These are phyloP conservation scores for Gloeostereum incarnatum DNA, from an alignment of 768 basidiomycete genomes.

Conservation along the genomic window DNA sequence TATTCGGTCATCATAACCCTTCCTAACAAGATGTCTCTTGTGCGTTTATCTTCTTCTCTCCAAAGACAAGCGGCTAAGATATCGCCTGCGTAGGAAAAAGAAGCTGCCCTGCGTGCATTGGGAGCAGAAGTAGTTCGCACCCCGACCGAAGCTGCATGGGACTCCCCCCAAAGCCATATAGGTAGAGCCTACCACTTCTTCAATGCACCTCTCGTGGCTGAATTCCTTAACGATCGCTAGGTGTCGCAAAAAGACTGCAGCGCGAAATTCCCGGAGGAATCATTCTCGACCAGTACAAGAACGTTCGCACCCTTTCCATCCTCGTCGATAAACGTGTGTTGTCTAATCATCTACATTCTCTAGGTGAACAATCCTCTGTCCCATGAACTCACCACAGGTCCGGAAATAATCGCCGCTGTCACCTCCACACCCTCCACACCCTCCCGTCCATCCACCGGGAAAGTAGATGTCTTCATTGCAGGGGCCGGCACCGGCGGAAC, in stretches of 20 bases:
- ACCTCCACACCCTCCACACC: conserved; percentile 52
- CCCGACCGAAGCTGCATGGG: conserved; percentile 82
- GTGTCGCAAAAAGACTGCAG: conserved; percentile 72
- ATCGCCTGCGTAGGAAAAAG: conserved; percentile 60
- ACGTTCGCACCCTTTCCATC: conserved; percentile 32
- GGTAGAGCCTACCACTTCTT: conserved; percentile 43
- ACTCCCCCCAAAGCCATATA: conserved; percentile 87
- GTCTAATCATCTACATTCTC: conserved; percentile 8
- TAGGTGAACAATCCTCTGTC: conserved; percentile 82
- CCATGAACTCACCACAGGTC: conserved; percentile 85
- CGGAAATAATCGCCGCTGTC: conserved; percentile 83
- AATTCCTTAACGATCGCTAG: conserved; percentile 81
- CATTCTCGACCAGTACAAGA: conserved; percentile 89
- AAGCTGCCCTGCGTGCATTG: conserved; percentile 81
- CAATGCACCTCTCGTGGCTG: conserved; percentile 56
- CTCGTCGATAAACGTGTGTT: background rate
- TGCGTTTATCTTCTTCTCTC: conserved; percentile 18
- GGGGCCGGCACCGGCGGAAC: conserved; percentile 96
- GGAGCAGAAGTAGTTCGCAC: conserved; percentile 95
- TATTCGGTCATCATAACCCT: conserved; percentile 86
- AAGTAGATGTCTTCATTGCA: conserved; percentile 76
- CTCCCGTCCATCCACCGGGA: conserved; percentile 51
- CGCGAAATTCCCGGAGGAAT: conserved; percentile 75
- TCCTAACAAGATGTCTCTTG: conserved; percentile 92
- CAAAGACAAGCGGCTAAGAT: background rate